Base-by-base conservation (phyloP, 345 rosid species). In the Bruguiera parviflora region DNA sequence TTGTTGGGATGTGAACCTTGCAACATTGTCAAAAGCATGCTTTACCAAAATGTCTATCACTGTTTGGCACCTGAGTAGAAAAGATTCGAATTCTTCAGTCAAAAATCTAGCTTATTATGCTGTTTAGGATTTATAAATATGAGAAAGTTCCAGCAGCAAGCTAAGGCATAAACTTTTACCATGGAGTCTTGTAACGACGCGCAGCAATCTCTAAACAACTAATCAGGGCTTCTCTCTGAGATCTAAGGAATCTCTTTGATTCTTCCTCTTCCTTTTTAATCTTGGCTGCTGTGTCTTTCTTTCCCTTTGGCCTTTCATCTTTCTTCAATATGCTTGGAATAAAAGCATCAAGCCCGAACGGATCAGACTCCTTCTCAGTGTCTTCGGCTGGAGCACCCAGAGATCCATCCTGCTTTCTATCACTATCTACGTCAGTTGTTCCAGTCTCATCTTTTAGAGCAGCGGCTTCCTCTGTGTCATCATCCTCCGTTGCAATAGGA, bases 21-120 rank as follows among this genome's bases (percentile, higher is more conserved):
- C 67, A 63, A 85, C 88, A 65, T 90, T 86, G 66, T 95, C 97
- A 58, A 66, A 89, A 7, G 99, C 99, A 75, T 88, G 96, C 84
- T 95, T 90, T 57, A 89, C 99, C 84, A 95, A 73, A 77, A 95
- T 95, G 82, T 92, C 99, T 79, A 95, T 90, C 62, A 81, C 94
- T 1, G 96, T 95, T 82, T 95, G 99, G 71, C 99, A 95, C 99
- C 98, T 95, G 81, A 58, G 63, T 81, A 65, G 52, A 60, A 52
- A 49, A 22, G 3, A 20, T 22, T 25, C 6, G 1, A 35, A 20
- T 2, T 21, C 16, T 43, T 28, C 43, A 39, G 53, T 39, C 8
- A 53, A 21, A 67, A 18, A 22, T 29, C 60, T 27, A 24, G 27
- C 20, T 56, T 1, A 10, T 21, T 10, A 56, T 56, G 59, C 59